Evolutionary conservation across 768 basidiomycete genomes (phyloP).

Genomic region (Zangia roseola): DNA sequence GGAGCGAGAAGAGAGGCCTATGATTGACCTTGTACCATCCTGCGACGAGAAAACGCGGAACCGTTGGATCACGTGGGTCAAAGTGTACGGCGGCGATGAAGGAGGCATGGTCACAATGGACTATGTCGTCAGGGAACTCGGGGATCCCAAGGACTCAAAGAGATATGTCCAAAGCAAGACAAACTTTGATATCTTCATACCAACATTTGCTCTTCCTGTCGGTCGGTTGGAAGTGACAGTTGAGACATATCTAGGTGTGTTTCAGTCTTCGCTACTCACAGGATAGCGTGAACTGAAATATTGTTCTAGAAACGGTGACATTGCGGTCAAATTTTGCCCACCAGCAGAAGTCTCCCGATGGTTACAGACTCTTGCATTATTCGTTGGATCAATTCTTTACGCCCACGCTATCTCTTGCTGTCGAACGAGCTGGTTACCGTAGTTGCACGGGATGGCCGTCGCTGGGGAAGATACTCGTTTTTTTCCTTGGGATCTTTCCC

Average conservation of each 20-base stretch:
- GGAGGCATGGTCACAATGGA: conserved; percentile 57
- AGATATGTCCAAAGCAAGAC: conserved; percentile 32
- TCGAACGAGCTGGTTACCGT: conserved; percentile 6
- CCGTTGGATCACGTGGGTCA: conserved; percentile 67
- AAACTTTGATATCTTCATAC: conserved; percentile 53
- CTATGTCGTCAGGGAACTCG: conserved; percentile 53
- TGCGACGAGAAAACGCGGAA: conserved; percentile 55
- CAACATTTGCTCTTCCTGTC: conserved; percentile 71
- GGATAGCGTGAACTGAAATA: conserved; percentile 5
- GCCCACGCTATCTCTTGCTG: conserved; percentile 47
- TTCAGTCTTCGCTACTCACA: neutral
- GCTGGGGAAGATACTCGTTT: conserved; percentile 12
- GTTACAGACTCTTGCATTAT: conserved; percentile 53
- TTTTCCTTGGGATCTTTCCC: conserved; percentile 17
- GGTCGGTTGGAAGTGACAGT: conserved; percentile 64
- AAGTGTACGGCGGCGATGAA: conserved; percentile 51
- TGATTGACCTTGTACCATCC: conserved; percentile 38
- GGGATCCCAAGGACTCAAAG: conserved; percentile 24
- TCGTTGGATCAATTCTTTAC: conserved; percentile 57
- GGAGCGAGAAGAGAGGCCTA: conserved; percentile 35
- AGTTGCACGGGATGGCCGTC: conserved; percentile 10
- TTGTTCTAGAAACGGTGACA: conserved; percentile 44
- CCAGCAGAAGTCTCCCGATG: conserved; percentile 40
- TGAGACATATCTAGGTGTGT: conserved; percentile 52
- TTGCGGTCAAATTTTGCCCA: conserved; percentile 58